Conservation (phyloP, 2,329 filamentous ascomycete genomes). For the Parasarocladium wereldwijsianum region DNA sequence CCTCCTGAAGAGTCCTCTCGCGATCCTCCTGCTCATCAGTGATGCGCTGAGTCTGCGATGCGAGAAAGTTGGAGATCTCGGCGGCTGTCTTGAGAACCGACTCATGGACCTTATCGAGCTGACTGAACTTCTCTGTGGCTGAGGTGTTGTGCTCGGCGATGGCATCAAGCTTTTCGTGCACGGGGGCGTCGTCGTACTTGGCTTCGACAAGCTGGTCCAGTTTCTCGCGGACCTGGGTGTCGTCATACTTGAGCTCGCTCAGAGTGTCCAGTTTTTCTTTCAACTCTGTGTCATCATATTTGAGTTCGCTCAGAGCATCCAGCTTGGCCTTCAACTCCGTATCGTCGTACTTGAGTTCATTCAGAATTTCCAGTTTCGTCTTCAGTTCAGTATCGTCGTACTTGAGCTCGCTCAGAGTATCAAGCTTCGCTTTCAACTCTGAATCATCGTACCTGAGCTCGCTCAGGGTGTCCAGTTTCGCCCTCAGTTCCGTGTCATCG, state of each 20-base stretch:
- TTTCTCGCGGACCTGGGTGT: constrained; percentile 15
- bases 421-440: constrained; percentile 22
- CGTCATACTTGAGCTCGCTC: constrained; percentile 17
- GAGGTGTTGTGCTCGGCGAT: constrained; percentile 50
- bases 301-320: constrained; percentile 10
- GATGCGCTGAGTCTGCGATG: constrained; percentile 59
- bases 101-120: constrained; percentile 77
- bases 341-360: constrained; percentile 15
- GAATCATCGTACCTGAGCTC: constrained; percentile 44
- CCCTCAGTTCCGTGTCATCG: constrained; percentile 15
- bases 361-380: constrained; percentile 37
- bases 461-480: constrained; percentile 15
- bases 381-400: constrained; percentile 36
- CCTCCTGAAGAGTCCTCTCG: constrained; percentile 67
- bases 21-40: constrained; percentile 65
- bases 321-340: constrained; percentile 15
- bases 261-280: constrained; percentile 17
- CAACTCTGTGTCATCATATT: constrained; percentile 12
- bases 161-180: constrained; percentile 24
- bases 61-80: constrained; percentile 72
- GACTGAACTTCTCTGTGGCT: constrained; percentile 54
- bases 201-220: constrained; percentile 22
- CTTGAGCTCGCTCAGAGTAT: constrained; percentile 44
- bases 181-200: constrained; percentile 40
- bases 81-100: constrained; percentile 74